These are phyloP conservation scores for barrel medic (Medicago truncatula) DNA, from an alignment of 306 rosid species.

Conservation along the genomic window MtrunA17r5.0-ANR NC_053045.1:37828501-37829000, in stretches of 20 bases:
- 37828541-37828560: not conserved
- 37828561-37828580: slow-evolving; percentile 2
- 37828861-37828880: slow-evolving; percentile 9
- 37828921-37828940: slow-evolving; percentile 23
- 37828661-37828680: not conserved
- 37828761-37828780: slow-evolving; percentile 21
- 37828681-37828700: not conserved
- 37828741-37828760: slow-evolving; percentile 18
- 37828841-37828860: slow-evolving; percentile 3
- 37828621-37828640: not conserved
- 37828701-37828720: slow-evolving; percentile 17
- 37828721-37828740: slow-evolving; percentile 8
- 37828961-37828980: slow-evolving; percentile 12
- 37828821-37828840: slow-evolving; percentile 8
- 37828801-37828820: slow-evolving; percentile 6
- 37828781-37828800: slow-evolving; percentile 16
- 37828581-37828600: not conserved
- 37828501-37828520: not conserved
- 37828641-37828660: not conserved
- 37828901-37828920: slow-evolving; percentile 2
- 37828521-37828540: not conserved
- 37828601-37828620: not conserved
- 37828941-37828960: not conserved
- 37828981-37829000: slow-evolving; percentile 33
- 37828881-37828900: slow-evolving; percentile 14